Conservation (phyloP, 306 rosid species). For the Cicer bijugum region DNA sequence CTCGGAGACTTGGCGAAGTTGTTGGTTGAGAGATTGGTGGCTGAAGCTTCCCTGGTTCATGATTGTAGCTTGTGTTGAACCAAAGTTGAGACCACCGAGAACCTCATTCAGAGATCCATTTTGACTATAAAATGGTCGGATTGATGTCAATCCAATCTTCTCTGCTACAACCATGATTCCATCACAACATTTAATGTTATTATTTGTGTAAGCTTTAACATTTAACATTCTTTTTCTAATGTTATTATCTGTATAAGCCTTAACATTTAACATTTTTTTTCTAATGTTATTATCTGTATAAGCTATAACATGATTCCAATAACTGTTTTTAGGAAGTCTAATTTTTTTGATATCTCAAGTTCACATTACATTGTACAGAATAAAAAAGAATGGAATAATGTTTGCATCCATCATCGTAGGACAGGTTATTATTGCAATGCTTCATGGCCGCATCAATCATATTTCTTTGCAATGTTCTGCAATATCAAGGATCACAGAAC, state of each 20-base stretch:
- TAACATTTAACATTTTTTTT: no score
- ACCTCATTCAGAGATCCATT: constrained; percentile 68
- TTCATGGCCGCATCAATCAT: background rate
- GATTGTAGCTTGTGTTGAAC: constrained; percentile 83
- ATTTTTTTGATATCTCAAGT: no score
- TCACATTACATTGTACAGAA: no score
- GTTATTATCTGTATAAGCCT: no score
- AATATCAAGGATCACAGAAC: background rate
- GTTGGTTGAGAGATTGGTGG: constrained; percentile 85
- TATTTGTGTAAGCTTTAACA: background rate
- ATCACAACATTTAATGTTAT: background rate
- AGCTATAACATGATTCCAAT: no score
- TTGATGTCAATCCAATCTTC: constrained; percentile 65
- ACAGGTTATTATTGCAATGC: no score
- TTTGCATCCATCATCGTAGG: no score
- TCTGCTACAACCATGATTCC: constrained; percentile 52
- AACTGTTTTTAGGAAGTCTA: no score
- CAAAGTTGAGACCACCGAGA: constrained; percentile 70
- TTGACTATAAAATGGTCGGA: constrained; percentile 64
- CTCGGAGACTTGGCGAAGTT: constrained; percentile 79
- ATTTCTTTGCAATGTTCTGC: background rate
- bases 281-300: no score
- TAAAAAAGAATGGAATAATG: no score
- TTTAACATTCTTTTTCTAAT: no score
- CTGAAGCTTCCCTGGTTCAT: constrained; percentile 63